These are phyloP conservation scores for Fraxinus sp. DNA, from an alignment of 305 asterid species.

Conservation along the genomic window DNA sequence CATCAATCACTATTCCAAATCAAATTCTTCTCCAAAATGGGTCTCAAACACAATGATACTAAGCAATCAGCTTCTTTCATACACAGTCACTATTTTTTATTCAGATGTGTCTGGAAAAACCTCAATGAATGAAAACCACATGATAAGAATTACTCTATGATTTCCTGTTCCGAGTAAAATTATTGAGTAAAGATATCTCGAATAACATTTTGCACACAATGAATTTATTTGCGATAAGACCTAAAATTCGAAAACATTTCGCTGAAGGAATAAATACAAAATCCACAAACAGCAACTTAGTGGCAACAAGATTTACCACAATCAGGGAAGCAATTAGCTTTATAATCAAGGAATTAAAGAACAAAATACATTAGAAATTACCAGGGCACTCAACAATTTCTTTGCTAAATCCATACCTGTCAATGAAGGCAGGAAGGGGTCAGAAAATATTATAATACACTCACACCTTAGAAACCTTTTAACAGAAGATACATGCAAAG, in stretches of 20 bases:
- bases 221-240: background rate
- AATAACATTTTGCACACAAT: background rate
- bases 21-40: no score
- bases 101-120: background rate
- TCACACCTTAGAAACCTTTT: conserved; percentile 4
- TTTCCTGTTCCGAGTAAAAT: background rate
- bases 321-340: conserved; percentile 5
- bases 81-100: background rate
- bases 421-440: conserved; percentile 29
- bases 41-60: background rate
- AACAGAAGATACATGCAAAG: background rate
- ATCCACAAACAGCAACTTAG: background rate
- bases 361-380: conserved; percentile 35
- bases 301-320: conserved; percentile 16
- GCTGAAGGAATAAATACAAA: background rate
- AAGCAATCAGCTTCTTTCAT: background rate
- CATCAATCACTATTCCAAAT: no score
- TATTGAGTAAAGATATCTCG: background rate
- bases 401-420: conserved; percentile 91
- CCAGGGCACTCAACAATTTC: conserved; percentile 97
- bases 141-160: background rate
- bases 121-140: background rate
- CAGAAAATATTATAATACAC: conserved; percentile 21
- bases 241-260: background rate
- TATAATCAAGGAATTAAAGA: conserved; percentile 13